These are phyloP conservation scores for Pelargonium nanum DNA, from an alignment of 345 rosid species.

Conservation along the genomic window DNA sequence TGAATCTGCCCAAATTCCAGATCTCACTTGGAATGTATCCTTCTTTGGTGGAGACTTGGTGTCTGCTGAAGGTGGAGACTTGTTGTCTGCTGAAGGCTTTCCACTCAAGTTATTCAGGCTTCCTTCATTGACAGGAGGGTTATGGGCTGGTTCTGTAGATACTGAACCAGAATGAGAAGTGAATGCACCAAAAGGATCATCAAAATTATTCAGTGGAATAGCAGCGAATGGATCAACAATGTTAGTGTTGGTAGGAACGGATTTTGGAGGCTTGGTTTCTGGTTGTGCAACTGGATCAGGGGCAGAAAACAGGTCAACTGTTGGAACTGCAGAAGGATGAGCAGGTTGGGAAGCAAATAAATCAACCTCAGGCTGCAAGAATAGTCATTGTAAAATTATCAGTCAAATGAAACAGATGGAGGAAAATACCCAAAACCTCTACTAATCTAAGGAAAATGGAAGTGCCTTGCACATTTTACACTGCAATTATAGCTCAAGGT, in stretches of 20 bases:
- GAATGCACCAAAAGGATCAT: slow-evolving; percentile 75
- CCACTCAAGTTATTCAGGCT: slow-evolving; percentile 27
- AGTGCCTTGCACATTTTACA: not conserved
- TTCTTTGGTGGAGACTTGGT: slow-evolving; percentile 41
- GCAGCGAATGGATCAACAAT: slow-evolving; percentile 78
- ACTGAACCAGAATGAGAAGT: slow-evolving; percentile 44
- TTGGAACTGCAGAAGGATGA: slow-evolving; percentile 36
- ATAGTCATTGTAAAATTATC: slow-evolving; percentile 1
- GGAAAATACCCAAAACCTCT: not conserved
- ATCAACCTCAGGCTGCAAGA: slow-evolving; percentile 42
- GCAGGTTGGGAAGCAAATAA: slow-evolving; percentile 41
- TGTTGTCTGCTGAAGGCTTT: slow-evolving; percentile 31
- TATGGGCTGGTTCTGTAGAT: slow-evolving; percentile 35
- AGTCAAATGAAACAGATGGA: not conserved
- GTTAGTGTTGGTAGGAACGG: slow-evolving; percentile 26
- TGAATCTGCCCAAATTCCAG: slow-evolving; percentile 98
- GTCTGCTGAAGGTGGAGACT: slow-evolving; percentile 27
- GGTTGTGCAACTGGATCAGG: slow-evolving; percentile 43
- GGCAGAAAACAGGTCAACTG: slow-evolving; percentile 55
- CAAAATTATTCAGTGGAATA: slow-evolving; percentile 63
- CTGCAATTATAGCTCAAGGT: too few species aligned
- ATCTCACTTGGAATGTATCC: slow-evolving; percentile 66
- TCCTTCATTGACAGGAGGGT: slow-evolving; percentile 20
- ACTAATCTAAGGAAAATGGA: too few species aligned
- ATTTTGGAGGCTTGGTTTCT: slow-evolving; percentile 31